Base-by-base conservation (phyloP, 306 rosid species). In the Datisca glomerata region DNA sequence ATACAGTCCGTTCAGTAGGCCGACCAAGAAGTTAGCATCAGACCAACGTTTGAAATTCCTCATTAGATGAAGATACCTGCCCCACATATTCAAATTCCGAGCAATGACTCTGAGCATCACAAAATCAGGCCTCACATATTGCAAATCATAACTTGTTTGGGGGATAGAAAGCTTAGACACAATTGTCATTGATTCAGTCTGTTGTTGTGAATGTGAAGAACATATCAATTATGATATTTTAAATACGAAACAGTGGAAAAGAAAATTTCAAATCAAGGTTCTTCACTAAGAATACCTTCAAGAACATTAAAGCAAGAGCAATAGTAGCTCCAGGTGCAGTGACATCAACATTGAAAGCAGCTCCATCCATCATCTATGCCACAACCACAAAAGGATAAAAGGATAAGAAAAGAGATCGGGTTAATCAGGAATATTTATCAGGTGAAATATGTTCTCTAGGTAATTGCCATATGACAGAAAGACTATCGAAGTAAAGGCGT, bases 81-180 rank as follows among this genome's bases (percentile, higher is more conserved):
- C 73, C 97, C 94, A 87, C 94, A 87, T 83, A 61, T 83, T 79
- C 68, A 87, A 63, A 79, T 77, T 87, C 55, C 79, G 85, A 56
- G 94, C 93, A 65, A 87, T 76, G 71, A 87, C 89, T 3, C 93
- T 87, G 40, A 87, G 94, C 97, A 87, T 79, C 47, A 87, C 83
- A 64, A 87, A 87, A 74, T 87, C 97, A 45, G 97, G 97, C 59
- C 97, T 71, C 64, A 87, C 97, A 70, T 76, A 82, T 74, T 83
- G 94, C 65, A 87, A 68, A 67, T 82, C 97, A 70, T 71, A 87
- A 55, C 56, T 57, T 29, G 97, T 83, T 47, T 51, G 67, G 55
- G 97, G 97, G 36, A 87, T 79, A 47, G 80, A 70, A 41, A 87
- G 80, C 77, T 79, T 76, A 53, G 94, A 76, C 24, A 80, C 84